Evolutionary conservation across 257 asterid genomes (phyloP), one percentile per base, ranked within the genome.

Genomic region (Solanum etuberosum): DNA sequence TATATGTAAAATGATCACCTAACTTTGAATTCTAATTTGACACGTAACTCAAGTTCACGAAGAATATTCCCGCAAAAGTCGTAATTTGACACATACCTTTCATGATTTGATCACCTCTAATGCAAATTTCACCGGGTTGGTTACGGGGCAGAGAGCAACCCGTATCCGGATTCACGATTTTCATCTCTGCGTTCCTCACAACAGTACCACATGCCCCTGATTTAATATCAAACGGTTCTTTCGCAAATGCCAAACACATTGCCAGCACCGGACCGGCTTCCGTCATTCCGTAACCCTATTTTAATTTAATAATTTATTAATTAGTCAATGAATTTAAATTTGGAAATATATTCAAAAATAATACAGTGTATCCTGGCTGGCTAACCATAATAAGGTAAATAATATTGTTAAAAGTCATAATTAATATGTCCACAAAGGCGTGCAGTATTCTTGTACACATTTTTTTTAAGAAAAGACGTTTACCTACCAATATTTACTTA

Each of bases 161-260:
- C 3, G 92, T 94, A 29, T 94, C 98, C 0, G 92, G 90, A 37
- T 95, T 94, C 4, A 97, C 94, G 20, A 97, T 97, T 87, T 93
- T 97, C 99, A 97, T 94, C 83, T 95, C 98, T 3, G 99, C 97
- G 35, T 97, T 97, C 48, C 98, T 91, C 20, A 95, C 98, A 1
- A 97, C 99, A 0, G 98, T 94, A 25, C 99, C 99, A 68, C 98
- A 95, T 0, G 98, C 95, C 21, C 99, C 99, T 3, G 99, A 93
- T 88, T 97, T 97, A 0, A 97, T 93, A 90, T 94, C 96, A 10
- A 90, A 90, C 0, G 98, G 91, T 51, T 95, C 97, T 87, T 97
- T 97, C 0, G 99, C 99, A 81, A 97, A 95, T 4, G 98, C 98
- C 87, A 93, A 89, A 84, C 99, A 94, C 99, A 97, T 95, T 11